Base-by-base conservation (phyloP, 2,329 filamentous ascomycete species). In the Bipolaris victoriae region DNA sequence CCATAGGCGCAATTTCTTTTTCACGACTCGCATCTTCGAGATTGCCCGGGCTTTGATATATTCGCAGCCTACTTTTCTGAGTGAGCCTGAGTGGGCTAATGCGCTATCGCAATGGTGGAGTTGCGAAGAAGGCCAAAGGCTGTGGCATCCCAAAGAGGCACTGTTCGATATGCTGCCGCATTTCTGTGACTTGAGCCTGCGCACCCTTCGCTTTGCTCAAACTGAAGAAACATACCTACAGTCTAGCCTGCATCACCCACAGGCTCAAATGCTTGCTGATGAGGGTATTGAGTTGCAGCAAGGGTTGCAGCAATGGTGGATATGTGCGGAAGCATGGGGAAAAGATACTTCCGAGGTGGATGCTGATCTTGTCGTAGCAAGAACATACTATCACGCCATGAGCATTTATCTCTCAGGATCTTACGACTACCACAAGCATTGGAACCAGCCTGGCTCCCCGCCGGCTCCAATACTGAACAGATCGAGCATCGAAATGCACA, bases 321-420 rank as follows among this genome's bases (percentile, higher is more conserved):
- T 33, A 41, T 49, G 62, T 3, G 54, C 58, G 33, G 36, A 43
- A 16, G 15, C 16, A 29, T 68, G 65, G 64, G 52, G 62, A 41
- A 36, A 41, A 18, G 37, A 43, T 22, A 40, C n/a, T 7, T 13
- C 31, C n/a, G 35, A 31, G 37, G 46, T 18, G 2, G 60, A 66
- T 37, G 15, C 37, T 1, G 69, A 72, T n/a, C 41, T 60, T n/a
- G 39, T 61, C 6, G 41, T 68, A 5, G 63, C 43, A 0, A 53
- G 57, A 13, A 35, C 56, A 10, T 71, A 71, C 46, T 71, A 71
- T 22, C 52, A 70, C 48, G 66, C 69, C 0, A 60, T 65, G 10
- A 70, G 57, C n/a, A 70, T 71, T 45, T 72, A 69, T 10, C 66
- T 70, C 5, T 70, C 68, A 2, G 69, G 69, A 1, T 66, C 65